Evolutionary conservation across 139 green algal species (phyloP).

Genomic region (Tetradesmus obliquus): DNA sequence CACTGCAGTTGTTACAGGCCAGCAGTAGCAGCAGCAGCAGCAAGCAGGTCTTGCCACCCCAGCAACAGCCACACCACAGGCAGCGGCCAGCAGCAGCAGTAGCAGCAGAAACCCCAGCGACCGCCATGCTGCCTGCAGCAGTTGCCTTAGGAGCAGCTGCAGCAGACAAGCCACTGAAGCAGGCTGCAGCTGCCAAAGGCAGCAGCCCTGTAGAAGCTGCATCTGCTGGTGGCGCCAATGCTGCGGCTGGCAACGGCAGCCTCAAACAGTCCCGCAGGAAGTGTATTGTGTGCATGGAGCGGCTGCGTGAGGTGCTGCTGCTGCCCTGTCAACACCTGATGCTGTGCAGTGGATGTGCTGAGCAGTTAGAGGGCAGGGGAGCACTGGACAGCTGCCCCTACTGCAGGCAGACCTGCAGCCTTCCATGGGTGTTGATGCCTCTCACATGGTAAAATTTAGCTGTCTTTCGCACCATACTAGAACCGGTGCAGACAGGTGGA

Average conservation of each 20-base stretch:
- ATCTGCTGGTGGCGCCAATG: background rate
- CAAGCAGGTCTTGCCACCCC: too few relatives aligned
- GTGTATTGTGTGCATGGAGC: conserved; percentile 25
- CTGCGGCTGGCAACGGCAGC: background rate
- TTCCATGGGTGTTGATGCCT: too few relatives aligned
- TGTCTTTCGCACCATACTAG: too few relatives aligned
- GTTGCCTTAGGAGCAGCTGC: background rate
- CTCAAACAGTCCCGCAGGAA: background rate
- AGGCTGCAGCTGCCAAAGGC: background rate
- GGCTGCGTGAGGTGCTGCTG: background rate
- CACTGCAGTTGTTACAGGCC: too few relatives aligned
- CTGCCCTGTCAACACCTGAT: conserved; percentile 11
- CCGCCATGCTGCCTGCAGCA: background rate
- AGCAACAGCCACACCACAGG: background rate
- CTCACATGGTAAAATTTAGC: too few relatives aligned
- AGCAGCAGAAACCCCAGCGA: background rate
- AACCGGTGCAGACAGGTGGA: too few relatives aligned
- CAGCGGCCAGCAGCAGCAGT: background rate
- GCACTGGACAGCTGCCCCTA: background rate
- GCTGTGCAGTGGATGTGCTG: conserved; percentile 2
- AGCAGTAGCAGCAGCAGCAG: too few relatives aligned
- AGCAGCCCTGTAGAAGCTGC: background rate
- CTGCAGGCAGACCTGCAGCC: background rate
- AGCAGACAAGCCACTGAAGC: background rate
- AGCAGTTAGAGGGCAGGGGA: background rate